Percentiles rank a stretch among this genome's conserved stretches.
Conservation (phyloP, 2,329 filamentous ascomycete genomes). For the Cladophialophora immunda region DNA sequence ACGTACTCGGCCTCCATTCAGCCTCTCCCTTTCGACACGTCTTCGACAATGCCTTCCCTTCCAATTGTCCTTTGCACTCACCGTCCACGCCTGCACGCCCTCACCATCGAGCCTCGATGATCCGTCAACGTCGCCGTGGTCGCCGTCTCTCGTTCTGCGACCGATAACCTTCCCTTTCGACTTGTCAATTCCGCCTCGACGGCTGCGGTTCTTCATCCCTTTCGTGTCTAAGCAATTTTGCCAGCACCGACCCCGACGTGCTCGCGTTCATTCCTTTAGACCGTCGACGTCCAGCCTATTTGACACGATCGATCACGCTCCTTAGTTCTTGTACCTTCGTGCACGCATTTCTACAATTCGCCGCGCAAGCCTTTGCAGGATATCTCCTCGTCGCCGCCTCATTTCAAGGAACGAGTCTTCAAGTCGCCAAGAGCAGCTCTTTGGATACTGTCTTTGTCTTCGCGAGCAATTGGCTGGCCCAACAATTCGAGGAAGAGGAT, state of each 20-base stretch:
- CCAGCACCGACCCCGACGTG: slow-evolving; percentile 32
- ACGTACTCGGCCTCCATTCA: slow-evolving; percentile 9
- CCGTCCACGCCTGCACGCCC: slow-evolving; percentile 22
- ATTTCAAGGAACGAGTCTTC: background rate
- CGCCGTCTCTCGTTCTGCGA: slow-evolving; percentile 41
- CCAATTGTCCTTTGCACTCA: slow-evolving; percentile 14
- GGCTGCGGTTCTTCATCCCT: slow-evolving; percentile 23
- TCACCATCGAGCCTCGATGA: slow-evolving; percentile 41
- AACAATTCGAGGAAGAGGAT: slow-evolving; percentile 28
- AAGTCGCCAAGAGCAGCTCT: slow-evolving; percentile 1
- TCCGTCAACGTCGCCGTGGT: slow-evolving; percentile 43
- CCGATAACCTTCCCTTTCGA: slow-evolving; percentile 40
- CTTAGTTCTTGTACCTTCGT: slow-evolving; percentile 22
- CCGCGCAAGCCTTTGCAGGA: background rate
- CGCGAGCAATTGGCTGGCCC: slow-evolving; percentile 37
- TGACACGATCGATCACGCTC: slow-evolving; percentile 30
- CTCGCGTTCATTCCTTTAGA: slow-evolving; percentile 38
- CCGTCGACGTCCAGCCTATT: slow-evolving; percentile 25
- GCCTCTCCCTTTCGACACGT: slow-evolving; percentile 23
- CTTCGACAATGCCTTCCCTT: slow-evolving; percentile 28
- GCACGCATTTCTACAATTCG: slow-evolving; percentile 3
- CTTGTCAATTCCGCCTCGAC: slow-evolving; percentile 31
- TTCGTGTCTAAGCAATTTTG: slow-evolving; percentile 32
- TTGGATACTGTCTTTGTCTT: slow-evolving; percentile 29
- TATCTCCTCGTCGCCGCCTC: background rate